Evolutionary conservation across 2,329 filamentous ascomycete species (phyloP), one percentile per base, ranked within the genome.

Genomic region (Zymoseptoria pseudotritici): DNA sequence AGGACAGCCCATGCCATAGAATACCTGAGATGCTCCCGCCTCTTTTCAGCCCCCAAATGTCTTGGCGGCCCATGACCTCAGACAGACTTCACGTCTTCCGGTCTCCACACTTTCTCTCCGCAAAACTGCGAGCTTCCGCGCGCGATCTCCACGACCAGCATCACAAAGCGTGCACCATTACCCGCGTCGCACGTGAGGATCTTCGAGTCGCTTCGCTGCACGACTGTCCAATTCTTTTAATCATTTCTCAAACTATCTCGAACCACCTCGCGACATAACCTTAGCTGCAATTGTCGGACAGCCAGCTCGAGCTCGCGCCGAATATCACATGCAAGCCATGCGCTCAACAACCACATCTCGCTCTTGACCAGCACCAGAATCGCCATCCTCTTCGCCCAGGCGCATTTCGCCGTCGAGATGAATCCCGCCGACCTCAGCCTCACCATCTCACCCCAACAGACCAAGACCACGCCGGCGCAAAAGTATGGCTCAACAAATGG

Each of bases 401-500:
- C 13, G 36, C 10, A 17, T 17, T 13, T 3, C 17, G 24, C 55
- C 58, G 56, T 54, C 49, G 57, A 49, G 24, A 74, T 73, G 71
- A 71, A 74, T 63, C 72, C 71, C 21, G 70, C 72, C 59, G 69
- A 72, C 50, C 65, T 73, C 29, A 64, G 60, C 56, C 65, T 65
- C 53, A 65, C 61, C 22, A 66, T 63, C 56, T 59, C 60, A 56
- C 42, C 64, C 59, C 49, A 50, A 13, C 56, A 68, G 13, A 67
- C 67, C 58, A 72, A 71, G 56, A 63, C 66, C 13, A 58, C 67
- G 5, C 62, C 68, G 10, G 63, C 65, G 10, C 72, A 79, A 63
- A 81, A 81, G 61, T 76, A 78, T 54, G 77, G 78, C 56, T 54
- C 61, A 2, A 36, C 57, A 9, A 76, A 78, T 54, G 77, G 78